A percentile compares a stretch with the other conserved stretches of the same genome.
Evolutionary conservation across 2,329 filamentous ascomycete genomes (phyloP).

Genomic region (Sarocladium brachiariae): DNA sequence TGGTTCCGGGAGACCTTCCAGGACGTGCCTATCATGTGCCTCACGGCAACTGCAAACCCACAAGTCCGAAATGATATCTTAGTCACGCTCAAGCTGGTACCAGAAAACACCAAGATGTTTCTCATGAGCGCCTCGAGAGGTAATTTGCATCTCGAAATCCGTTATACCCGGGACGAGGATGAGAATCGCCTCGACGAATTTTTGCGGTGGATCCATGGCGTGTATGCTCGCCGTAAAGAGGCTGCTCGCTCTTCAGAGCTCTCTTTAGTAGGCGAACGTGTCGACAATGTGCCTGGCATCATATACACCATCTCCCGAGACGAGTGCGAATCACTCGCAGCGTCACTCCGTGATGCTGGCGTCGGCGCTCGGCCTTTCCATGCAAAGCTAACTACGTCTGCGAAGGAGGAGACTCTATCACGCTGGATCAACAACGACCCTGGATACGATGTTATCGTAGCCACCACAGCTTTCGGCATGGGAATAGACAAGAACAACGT

Average conservation of each 20-base stretch:
- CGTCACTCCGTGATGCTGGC: conserved; percentile 57
- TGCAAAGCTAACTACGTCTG: conserved; percentile 58
- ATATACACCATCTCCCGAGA: conserved; percentile 72
- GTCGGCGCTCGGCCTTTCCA: conserved; percentile 71
- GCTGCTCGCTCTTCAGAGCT: conserved; percentile 55
- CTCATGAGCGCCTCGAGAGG: conserved; percentile 76
- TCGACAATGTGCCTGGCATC: conserved; percentile 65
- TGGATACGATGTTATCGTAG: conserved; percentile 86
- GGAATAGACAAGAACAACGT: conserved; percentile 95
- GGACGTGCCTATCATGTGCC: conserved; percentile 81
- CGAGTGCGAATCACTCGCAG: conserved; percentile 66
- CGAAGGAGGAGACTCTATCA: conserved; percentile 63
- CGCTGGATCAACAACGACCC: conserved; percentile 67
- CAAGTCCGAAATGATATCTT: conserved; percentile 80
- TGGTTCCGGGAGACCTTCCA: conserved; percentile 82
- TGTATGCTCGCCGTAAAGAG: conserved; percentile 60
- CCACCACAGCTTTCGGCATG: conserved; percentile 96
- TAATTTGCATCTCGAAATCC: conserved; percentile 86
- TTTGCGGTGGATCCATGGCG: conserved; percentile 65
- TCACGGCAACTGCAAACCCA: conserved; percentile 84
- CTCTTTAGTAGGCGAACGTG: conserved; percentile 41
- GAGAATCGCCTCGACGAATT: conserved; percentile 69
- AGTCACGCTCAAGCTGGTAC: conserved; percentile 61
- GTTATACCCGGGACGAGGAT: conserved; percentile 71
- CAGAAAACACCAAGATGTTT: conserved; percentile 55